These are phyloP conservation scores for Aureobasidium subglaciale DNA, from an alignment of 2,329 filamentous ascomycete species.

Conservation along the genomic window DNA sequence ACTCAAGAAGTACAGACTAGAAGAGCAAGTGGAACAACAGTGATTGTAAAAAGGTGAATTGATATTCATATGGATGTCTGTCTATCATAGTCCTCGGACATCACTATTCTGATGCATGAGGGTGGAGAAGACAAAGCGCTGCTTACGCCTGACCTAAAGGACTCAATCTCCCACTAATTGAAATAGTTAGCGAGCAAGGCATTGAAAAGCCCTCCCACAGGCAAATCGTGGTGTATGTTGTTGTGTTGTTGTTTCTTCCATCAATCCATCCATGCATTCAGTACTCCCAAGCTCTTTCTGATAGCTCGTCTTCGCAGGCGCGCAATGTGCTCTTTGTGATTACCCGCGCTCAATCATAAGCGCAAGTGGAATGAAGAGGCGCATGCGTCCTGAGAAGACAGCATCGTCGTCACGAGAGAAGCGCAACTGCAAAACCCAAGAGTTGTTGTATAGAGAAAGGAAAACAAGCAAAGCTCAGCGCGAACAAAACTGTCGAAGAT, in stretches of 20 bases:
- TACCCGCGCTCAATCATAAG: not conserved
- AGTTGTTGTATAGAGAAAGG: not conserved
- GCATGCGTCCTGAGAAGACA: not conserved
- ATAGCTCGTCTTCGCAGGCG: too few species aligned
- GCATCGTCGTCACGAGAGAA: not conserved
- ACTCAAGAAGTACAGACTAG: not conserved
- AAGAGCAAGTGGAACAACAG: not conserved
- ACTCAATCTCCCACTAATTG: constrained; percentile 7
- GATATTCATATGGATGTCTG: not conserved
- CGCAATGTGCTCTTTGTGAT: not conserved
- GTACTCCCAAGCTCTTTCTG: not conserved
- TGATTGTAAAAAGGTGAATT: not conserved
- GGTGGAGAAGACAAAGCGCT: constrained; percentile 14
- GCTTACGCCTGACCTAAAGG: constrained; percentile 4
- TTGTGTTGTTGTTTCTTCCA: not conserved
- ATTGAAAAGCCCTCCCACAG: constrained; percentile 7
- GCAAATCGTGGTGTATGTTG: constrained; percentile 9
- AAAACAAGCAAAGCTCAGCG: not conserved
- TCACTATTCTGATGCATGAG: not conserved
- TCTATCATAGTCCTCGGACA: constrained; percentile 11
- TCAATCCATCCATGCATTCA: not conserved
- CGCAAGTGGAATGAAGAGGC: not conserved
- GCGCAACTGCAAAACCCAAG: not conserved
- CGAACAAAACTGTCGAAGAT: not conserved
- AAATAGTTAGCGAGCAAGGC: constrained; percentile 7